These are phyloP conservation scores for Mrakia gelida DNA, from an alignment of 768 basidiomycete species.

Conservation along the genomic window DNA sequence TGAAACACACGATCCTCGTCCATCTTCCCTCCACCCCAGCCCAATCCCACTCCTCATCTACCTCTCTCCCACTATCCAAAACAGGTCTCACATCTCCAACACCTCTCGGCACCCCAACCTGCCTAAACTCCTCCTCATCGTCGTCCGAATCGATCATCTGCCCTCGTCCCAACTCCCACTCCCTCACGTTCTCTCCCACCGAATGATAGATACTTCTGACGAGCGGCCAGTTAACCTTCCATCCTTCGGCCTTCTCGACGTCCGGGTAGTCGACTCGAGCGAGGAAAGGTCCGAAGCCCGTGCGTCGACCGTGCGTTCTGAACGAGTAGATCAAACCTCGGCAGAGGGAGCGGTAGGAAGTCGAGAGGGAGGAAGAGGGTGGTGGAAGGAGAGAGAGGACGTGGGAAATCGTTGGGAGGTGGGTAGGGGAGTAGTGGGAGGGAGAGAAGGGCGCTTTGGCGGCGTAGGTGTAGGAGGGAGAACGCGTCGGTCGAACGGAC, in stretches of 20 bases:
- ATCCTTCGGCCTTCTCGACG: background rate
- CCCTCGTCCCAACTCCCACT: slow-evolving; percentile 7
- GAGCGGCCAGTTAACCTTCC: background rate
- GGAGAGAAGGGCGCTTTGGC: background rate
- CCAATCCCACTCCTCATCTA: slow-evolving; percentile 3
- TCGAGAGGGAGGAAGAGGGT: background rate
- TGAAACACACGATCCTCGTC: slow-evolving; percentile 6
- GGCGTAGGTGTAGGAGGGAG: background rate
- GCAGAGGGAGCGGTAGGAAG: slow-evolving; percentile 12
- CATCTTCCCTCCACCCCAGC: background rate
- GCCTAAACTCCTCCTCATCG: background rate
- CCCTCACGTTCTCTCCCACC: slow-evolving; percentile 8
- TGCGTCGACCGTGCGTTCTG: background rate
- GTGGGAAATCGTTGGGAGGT: background rate
- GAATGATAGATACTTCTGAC: background rate
- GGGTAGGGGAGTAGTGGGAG: background rate
- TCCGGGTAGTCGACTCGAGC: background rate
- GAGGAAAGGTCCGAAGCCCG: slow-evolving; percentile 2
- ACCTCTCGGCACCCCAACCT: background rate
- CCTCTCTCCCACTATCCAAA: background rate
- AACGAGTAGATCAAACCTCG: background rate
- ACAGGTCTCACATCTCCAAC: background rate
- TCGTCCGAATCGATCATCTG: background rate
- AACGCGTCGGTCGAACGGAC: background rate
- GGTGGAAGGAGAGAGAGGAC: slow-evolving; percentile 5